Evolutionary conservation across 2,329 filamentous ascomycete genomes (phyloP), one percentile per base, ranked within the genome.

Genomic region (Fusarium metavorans): DNA sequence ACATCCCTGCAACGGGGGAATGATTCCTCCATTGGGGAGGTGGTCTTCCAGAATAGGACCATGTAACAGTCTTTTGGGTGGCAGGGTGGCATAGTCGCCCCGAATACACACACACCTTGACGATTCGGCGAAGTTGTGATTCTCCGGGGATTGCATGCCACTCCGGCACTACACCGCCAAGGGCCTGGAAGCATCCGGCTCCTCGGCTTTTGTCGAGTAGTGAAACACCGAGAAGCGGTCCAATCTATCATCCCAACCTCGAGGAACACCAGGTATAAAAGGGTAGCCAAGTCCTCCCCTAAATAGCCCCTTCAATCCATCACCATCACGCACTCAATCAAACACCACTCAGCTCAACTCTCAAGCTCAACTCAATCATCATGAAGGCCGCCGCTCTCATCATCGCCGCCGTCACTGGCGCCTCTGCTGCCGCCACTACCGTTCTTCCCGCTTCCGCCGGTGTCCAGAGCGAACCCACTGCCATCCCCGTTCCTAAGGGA

Each of bases 351-450:
- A 60, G 23, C 27, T 35, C n/a, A 35, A 34, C 27, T 48, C 58
- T 35, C 59, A 50, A 48, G 30, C 20, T 35, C 59, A 61, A 34
- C 27, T 35, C 34, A 16, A 59, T 34, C 59, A 62, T 5, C 41
- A 62, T 62, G 59, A 62, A 62, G 59, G 30, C 41, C 41, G 20
- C 41, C n/a, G 59, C 59, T 25, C 18, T 62, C 32, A 35, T 62
- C 41, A 23, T 62, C 41, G 59, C 59, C 9, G 27, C 59, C 41
- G n/a, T 62, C 59, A 37, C 41, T 20, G 59, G 59, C 41, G 59
- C 30, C 14, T 62, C 59, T 27, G 58, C 58, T 14, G 58, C 58
- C 25, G 27, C 13, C 41, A 62, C 59, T 16, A 62, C 59, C 27
- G 50, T 43, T 16, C 59, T 62, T 16, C 59, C 59, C 41, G n/a